Evolutionary conservation across 2,329 filamentous ascomycete genomes (phyloP).

Genomic region (Sporothrix brunneoviolacea): DNA sequence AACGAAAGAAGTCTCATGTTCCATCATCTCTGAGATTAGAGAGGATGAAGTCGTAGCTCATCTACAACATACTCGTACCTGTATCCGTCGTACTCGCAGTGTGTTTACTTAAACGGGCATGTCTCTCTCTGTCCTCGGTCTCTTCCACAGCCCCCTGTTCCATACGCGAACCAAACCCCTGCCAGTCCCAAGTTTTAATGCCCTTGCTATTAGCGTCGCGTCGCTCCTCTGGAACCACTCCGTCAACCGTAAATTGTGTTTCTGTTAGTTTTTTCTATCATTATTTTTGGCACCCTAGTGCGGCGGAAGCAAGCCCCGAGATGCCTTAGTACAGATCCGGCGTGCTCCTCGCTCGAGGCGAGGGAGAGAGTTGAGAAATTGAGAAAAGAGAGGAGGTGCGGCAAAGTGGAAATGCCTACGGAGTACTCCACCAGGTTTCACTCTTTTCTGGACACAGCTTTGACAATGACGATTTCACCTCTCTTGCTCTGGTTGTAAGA

Average conservation of each 20-base stretch:
- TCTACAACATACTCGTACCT: too few relatives aligned
- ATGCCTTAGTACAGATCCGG: conserved; percentile 15
- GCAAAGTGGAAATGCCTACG: neutral
- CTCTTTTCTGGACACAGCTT: too few relatives aligned
- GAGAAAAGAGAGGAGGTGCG: neutral
- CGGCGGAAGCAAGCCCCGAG: conserved; percentile 17
- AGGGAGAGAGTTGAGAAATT: neutral
- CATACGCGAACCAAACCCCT: conserved; percentile 2
- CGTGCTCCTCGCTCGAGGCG: conserved; percentile 3
- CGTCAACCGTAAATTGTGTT: too few relatives aligned
- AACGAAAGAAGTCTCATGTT: too few relatives aligned
- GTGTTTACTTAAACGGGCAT: neutral
- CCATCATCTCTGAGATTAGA: too few relatives aligned
- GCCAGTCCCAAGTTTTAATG: neutral
- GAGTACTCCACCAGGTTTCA: neutral
- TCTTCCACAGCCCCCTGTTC: neutral
- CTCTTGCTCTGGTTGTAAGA: too few relatives aligned
- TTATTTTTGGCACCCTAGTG: conserved; percentile 17
- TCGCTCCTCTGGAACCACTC: too few relatives aligned
- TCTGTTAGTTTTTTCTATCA: conserved; percentile 2
- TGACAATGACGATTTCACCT: too few relatives aligned
- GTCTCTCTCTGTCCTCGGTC: neutral
- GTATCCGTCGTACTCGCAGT: too few relatives aligned
- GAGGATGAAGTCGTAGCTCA: too few relatives aligned
- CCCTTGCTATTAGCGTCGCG: too few relatives aligned